Percentiles rank a stretch among this genome's conserved stretches.
These are phyloP conservation scores for Pichia cabralensis DNA, from an alignment of 805 yeast species.

Conservation along the genomic window DNA sequence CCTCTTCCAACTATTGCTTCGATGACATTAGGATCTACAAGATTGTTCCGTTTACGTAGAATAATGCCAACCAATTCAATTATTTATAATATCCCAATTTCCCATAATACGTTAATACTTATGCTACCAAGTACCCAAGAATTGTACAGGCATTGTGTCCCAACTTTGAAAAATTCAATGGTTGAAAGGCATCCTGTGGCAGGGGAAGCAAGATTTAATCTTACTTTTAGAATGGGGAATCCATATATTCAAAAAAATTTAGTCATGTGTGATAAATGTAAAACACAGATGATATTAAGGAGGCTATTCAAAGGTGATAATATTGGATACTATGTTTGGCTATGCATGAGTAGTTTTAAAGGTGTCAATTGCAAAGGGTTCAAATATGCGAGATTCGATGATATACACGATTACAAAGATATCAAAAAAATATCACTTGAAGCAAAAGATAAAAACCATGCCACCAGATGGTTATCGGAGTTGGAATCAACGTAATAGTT, in stretches of 20 bases:
- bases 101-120: constrained; percentile 58
- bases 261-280: constrained; percentile 36
- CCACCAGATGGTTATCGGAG: constrained; percentile 5
- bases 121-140: constrained; percentile 82
- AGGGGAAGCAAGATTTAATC: constrained; percentile 44
- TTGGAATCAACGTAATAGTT: too few species aligned
- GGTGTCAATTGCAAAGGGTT: constrained; percentile 38
- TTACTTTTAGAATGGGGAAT: constrained; percentile 55
- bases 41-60: constrained; percentile 54
- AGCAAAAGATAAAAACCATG: neutral
- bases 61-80: constrained; percentile 18
- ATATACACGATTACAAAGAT: constrained; percentile 32
- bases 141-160: constrained; percentile 57
- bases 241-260: constrained; percentile 25
- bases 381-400: constrained; percentile 44
- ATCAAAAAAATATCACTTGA: constrained; percentile 12
- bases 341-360: constrained; percentile 40
- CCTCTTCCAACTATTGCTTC: constrained; percentile 64
- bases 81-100: constrained; percentile 46
- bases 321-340: constrained; percentile 59
- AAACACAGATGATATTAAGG: constrained; percentile 41
- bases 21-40: constrained; percentile 55
- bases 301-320: constrained; percentile 38
- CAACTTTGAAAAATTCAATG: constrained; percentile 32
- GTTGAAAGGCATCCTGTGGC: constrained; percentile 33